Evolutionary conservation across 1,139 yeast genomes (phyloP).

Genomic region (Taphrina betulina): DNA sequence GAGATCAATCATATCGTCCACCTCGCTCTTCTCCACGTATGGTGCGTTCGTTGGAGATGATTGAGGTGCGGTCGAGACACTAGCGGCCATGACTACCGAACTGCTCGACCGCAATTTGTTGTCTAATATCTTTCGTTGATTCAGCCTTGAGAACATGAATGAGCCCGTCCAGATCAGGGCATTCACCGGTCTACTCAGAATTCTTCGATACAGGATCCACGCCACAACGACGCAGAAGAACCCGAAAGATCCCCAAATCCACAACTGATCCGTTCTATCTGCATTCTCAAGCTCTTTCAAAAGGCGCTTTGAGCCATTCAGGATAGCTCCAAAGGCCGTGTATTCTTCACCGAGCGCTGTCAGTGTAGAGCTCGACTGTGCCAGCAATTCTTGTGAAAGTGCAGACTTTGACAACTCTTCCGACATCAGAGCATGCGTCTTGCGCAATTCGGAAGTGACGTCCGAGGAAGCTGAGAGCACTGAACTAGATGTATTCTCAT

Average conservation of each 20-base stretch:
- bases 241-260: slow-evolving; percentile 59
- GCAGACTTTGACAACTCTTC: slow-evolving; percentile 54
- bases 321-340: slow-evolving; percentile 54
- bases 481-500: slow-evolving; percentile 12
- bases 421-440: slow-evolving; percentile 32
- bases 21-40: not conserved
- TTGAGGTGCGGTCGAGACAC: not conserved
- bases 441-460: slow-evolving; percentile 29
- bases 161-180: slow-evolving; percentile 22
- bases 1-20: slow-evolving; percentile 1
- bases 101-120: not conserved
- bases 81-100: not conserved
- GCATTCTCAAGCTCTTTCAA: slow-evolving; percentile 67
- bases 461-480: slow-evolving; percentile 30
- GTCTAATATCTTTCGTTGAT: not conserved
- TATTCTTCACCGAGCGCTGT: slow-evolving; percentile 53
- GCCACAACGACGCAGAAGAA: slow-evolving; percentile 42
- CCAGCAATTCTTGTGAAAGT: slow-evolving; percentile 60
- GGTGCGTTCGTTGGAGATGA: not conserved
- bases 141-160: slow-evolving; percentile 8
- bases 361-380: slow-evolving; percentile 58
- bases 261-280: slow-evolving; percentile 59
- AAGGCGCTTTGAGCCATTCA: slow-evolving; percentile 56
- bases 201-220: slow-evolving; percentile 21
- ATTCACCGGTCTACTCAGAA: slow-evolving; percentile 27